Conservation (phyloP, 1,284 basidiomycete genomes). For the Ganoderma boninense region DNA sequence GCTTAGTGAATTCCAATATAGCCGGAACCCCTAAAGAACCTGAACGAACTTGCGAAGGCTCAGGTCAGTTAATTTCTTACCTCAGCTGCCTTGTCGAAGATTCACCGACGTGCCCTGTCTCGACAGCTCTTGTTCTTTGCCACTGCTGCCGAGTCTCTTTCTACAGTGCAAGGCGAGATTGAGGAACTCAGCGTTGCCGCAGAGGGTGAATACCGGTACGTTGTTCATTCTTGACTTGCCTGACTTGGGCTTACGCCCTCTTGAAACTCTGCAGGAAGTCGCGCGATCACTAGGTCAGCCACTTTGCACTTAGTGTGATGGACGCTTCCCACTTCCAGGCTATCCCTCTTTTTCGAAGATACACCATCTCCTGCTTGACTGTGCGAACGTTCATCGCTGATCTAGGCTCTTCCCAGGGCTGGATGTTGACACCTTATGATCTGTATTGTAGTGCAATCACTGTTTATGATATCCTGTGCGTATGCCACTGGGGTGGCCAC, state of each 20-base stretch:
- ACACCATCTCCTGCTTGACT: too few relatives aligned
- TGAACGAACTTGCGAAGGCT: constrained; percentile 93
- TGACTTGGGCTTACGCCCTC: constrained; percentile 14
- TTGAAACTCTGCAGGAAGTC: constrained; percentile 64
- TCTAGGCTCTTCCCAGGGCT: too few relatives aligned
- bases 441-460: not conserved
- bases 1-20: constrained; percentile 39
- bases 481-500: not conserved
- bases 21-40: constrained; percentile 95
- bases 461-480: not conserved
- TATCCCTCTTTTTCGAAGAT: not conserved
- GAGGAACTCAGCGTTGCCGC: constrained; percentile 90
- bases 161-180: constrained; percentile 86
- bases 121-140: constrained; percentile 84
- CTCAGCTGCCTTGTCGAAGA: not conserved
- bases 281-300: constrained; percentile 73
- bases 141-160: constrained; percentile 86
- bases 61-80: constrained; percentile 52
- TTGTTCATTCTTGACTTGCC: constrained; percentile 8
- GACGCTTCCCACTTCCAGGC: not conserved
- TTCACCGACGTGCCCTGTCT: not conserved
- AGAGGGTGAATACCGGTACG: constrained; percentile 90
- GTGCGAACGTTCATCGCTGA: too few relatives aligned
- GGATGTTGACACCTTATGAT: not conserved
- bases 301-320: not conserved